Base-by-base conservation (phyloP, 2,329 filamentous ascomycete genomes). In the Beauveria bassiana region DNA sequence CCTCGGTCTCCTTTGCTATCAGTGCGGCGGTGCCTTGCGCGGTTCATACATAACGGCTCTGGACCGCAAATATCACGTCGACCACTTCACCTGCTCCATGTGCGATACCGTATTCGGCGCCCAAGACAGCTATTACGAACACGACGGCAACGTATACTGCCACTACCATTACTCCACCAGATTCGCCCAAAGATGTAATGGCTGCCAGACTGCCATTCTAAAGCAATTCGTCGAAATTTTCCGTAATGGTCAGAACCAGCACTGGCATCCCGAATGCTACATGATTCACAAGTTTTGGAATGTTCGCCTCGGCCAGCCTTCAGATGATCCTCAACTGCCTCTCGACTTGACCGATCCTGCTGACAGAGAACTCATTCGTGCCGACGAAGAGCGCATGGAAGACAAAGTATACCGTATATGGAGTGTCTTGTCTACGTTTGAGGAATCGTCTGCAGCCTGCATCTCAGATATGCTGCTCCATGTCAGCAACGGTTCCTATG, bases 231-330 rank as follows among this genome's bases (percentile, higher is more conserved):
- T 99, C 64, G 95, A 99, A 75, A 98, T 99, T 64, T 99, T 93
- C 76, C 88, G 95, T 68, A 98, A 98, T 74, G 93, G 93, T 2
- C 90, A 96, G 72, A 97, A 98, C 71, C 95, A 99, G 71, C 95
- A 99, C 73, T 99, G 95, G 95, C 95, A 99, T 72, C 95, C 95
- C 2, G 95, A 99, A 75, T 99, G 95, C 75, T 99, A 99, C 76
- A 99, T 99, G 95, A 99, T 99, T 65, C 95, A 99, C 78, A 99
- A 99, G 71, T 99, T 98, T 75, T 99, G 95, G 95, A 99, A 98
- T 72, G 95, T 99, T 63, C 87, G 95, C 57, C 80, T 99, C 43
- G 86, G 86, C 12, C 82, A 86, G 28, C 80, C 83, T 12, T 81
- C 82, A 46, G 80, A 86, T 62, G 71, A 75, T 12, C 70, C 79